Base-by-base conservation (phyloP, 257 asterid genomes). In the Solanum gracilifrons region DNA sequence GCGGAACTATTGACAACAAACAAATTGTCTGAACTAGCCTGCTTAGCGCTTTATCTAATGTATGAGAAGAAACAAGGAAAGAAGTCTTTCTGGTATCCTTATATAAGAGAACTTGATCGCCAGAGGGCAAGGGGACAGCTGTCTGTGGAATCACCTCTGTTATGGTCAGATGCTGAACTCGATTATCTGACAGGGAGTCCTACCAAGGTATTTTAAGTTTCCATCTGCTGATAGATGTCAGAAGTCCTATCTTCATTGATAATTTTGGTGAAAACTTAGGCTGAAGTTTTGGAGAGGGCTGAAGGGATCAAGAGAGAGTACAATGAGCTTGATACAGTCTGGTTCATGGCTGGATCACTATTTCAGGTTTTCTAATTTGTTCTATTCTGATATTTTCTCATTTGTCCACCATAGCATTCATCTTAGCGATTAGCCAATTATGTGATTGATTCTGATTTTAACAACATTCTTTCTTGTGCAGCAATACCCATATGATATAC, bases 341-440 rank as follows among this genome's bases (percentile, higher is more conserved):
- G 99, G 99, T 97, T 97, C 92, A 97, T 97, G 99, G 99, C 99
- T 86, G 99, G 99, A 62, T 97, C 99, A 9, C 90, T 97, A 72
- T 97, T 97, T 92, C 95, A 96, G 98, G 99, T 92, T 66, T 80
- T 72, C 68, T 62, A 82, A 90, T 48, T 83, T 64, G 46, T 64
- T 33, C 46, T 68, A 21, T 27, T 36, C 5, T 68, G 74, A 43
- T 29, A 33, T 46, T 55, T 88, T 39, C 32, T 79, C 62, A 13
- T 12, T 41, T 66, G 69, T 48, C 69, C 31, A 31, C 43, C 20
- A 3, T 82, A 18, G 20, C 31, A 18, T 27, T 48, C n/a, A 18
- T 21, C 48, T 60, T 69, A 13, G 71, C 9, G 18, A 21, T 69
- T 55, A 69, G 73, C 69, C 83, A n/a, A 13, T 73, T 73, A 82